A percentile compares a stretch with the other conserved stretches of the same genome.
Conservation (phyloP, 345 rosid species). For the Rhizophora apiculata region DNA sequence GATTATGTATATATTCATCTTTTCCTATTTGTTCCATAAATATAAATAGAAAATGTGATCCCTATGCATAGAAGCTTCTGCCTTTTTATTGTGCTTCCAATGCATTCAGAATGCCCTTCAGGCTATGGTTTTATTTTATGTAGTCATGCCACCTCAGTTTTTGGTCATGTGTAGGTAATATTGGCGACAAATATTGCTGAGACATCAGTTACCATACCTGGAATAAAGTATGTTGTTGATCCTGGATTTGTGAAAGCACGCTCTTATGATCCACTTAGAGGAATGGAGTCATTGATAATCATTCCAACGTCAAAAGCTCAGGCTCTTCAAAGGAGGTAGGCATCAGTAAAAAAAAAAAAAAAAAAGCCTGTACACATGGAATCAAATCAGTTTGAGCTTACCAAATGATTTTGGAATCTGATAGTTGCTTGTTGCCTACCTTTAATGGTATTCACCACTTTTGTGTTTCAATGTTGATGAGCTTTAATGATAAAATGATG, state of each 20-base stretch:
- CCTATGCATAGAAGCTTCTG: not conserved
- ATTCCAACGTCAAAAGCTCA: slow-evolving; percentile 89
- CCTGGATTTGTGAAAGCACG: slow-evolving; percentile 92
- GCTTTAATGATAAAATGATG: not conserved
- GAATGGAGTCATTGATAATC: slow-evolving; percentile 74
- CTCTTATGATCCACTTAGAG: slow-evolving; percentile 71
- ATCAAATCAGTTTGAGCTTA: slow-evolving; percentile 1
- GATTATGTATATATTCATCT: too few species aligned
- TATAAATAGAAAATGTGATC: too few species aligned
- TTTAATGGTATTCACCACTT: not conserved
- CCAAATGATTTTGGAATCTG: slow-evolving; percentile 9
- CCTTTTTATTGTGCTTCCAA: not conserved
- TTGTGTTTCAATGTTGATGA: not conserved
- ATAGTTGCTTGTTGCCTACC: not conserved
- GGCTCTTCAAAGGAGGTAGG: slow-evolving; percentile 85
- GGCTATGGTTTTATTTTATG: not conserved
- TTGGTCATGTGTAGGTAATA: slow-evolving; percentile 49
- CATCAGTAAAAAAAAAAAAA: not conserved
- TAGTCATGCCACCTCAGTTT: slow-evolving; percentile 8
- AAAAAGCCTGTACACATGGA: not conserved
- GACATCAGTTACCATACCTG: slow-evolving; percentile 93
- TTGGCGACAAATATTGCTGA: slow-evolving; percentile 96
- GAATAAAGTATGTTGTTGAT: slow-evolving; percentile 88
- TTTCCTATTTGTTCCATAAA: too few species aligned
- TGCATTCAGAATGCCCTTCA: not conserved